phyloP scores from a whole-genome alignment of 371 early-diverging fungal genomes.

The Circinella umbellata region DNA sequence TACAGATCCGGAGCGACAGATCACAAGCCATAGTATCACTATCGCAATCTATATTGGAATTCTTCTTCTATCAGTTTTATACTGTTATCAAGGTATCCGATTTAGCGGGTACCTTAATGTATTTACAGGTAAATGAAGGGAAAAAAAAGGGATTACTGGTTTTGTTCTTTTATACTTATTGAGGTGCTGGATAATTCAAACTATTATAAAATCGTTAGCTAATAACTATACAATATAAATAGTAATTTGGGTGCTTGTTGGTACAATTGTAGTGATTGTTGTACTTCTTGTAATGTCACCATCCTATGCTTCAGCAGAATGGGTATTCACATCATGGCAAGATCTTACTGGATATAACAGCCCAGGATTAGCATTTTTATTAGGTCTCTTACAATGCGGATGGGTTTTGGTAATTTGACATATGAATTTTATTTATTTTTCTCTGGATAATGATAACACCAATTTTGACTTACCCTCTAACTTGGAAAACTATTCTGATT shows the following conservation, averaged over 20 bases:
- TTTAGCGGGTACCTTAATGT: conserved; percentile 34
- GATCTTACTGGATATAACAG: conserved; percentile 42
- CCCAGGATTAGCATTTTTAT: conserved; percentile 34
- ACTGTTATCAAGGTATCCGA: conserved; percentile 33
- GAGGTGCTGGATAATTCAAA: too few species aligned
- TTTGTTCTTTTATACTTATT: too few species aligned
- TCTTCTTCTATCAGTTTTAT: conserved; percentile 24
- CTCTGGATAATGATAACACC: too few species aligned
- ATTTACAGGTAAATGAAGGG: conserved; percentile 18
- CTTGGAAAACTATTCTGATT: too few species aligned
- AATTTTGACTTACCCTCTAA: too few species aligned
- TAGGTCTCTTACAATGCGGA: conserved; percentile 47
- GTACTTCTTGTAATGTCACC: conserved; percentile 42
- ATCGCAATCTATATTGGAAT: conserved; percentile 39
- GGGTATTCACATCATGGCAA: conserved; percentile 44
- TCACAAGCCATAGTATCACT: conserved; percentile 31
- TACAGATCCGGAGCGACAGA: background rate
- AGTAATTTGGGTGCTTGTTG: conserved; percentile 37
- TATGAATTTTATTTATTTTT: too few species aligned
- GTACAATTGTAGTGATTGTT: conserved; percentile 39
- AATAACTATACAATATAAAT: background rate
- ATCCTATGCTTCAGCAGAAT: conserved; percentile 30
- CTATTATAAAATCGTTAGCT: background rate
- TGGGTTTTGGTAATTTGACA: conserved; percentile 31
- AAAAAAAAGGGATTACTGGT: background rate